Base-by-base conservation (phyloP, 2,329 filamentous ascomycete species). In the Penicillium sp. region DNA sequence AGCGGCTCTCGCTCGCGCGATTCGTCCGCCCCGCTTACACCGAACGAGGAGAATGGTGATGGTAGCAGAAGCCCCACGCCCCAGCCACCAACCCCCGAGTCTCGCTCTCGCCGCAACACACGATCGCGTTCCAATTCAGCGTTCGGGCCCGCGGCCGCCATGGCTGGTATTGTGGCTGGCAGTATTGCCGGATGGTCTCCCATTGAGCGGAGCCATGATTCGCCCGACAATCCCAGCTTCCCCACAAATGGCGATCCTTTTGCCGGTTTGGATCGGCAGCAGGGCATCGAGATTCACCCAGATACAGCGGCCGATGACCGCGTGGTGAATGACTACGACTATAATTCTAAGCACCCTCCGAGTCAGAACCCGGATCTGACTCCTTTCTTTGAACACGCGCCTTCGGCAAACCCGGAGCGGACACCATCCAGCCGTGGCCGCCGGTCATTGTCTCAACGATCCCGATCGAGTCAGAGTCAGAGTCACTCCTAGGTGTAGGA, bases 91-190 rank as follows among this genome's bases (percentile, higher is more conserved):
- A 79, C 77, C 0, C 79, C 80, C 1, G 78, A 80, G 36, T 77
- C 73, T 11, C 69, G 72, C 8, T 73, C 73, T 23, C 70, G 72
- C 46, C 64, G 59, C 41, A 66, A 77, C 40, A 73, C 71, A 2
- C 74, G 81, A 46, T 82, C 80, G 27, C 74, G 79, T 24, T 82
- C 79, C 11, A 84, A 80, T 62, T 76, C 74, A 2, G 65, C 71
- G 1, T 76, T 84, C 54, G 80, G 77, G 4, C 77, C 81, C 7
- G 80, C 79, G 11, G 74, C 79, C 37, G 81, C 81, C 29, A 83
- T 84, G 80, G 81, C 80, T 20, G 81, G 81, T 55, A 74, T 84
- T 39, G 75, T 84, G 29, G 81, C 81, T n/a, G 81, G 81, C 43
- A 82, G 79, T 61, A 76, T 85, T 54, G 80, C 75, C 34, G 81